A percentile compares a stretch with the other conserved stretches of the same genome.
phyloP scores from a whole-genome alignment of 768 basidiomycete species.

The Psilocybe subaeruginosa region DNA sequence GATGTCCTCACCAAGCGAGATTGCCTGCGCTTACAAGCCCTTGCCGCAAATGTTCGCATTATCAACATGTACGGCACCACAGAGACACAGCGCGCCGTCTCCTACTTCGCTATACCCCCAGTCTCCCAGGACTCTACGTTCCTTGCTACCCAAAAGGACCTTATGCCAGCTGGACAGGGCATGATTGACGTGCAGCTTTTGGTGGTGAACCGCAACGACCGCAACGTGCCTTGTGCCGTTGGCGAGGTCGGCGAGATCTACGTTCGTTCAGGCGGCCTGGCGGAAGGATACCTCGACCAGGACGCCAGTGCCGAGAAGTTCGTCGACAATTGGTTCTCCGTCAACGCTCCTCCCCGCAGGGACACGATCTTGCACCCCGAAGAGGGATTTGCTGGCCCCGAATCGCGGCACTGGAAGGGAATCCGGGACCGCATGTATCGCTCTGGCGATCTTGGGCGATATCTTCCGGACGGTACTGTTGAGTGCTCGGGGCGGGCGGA shows the following conservation, averaged over 20 bases:
- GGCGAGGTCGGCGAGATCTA: conserved; percentile 99
- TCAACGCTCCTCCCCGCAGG: conserved; percentile 44
- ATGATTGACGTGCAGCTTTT: conserved; percentile 98
- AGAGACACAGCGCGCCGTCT: conserved; percentile 98
- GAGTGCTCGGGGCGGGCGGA: conserved; percentile 98
- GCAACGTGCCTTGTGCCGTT: conserved; percentile 84
- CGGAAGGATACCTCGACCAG: conserved; percentile 90
- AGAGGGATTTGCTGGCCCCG: conserved; percentile 61
- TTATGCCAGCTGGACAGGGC: conserved; percentile 96
- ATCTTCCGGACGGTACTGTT: conserved; percentile 88
- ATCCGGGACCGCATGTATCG: conserved; percentile 97
- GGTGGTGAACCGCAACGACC: conserved; percentile 90
- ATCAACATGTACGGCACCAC: conserved; percentile 99
- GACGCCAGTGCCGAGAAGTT: conserved; percentile 90
- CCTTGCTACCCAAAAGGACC: conserved; percentile 92
- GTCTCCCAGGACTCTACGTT: conserved; percentile 86
- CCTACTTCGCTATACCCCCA: conserved; percentile 92
- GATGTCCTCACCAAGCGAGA: conserved; percentile 98
- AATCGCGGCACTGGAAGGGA: conserved; percentile 89
- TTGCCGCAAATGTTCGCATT: conserved; percentile 91
- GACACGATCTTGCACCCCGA: conserved; percentile 77
- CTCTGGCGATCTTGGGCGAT: conserved; percentile 95
- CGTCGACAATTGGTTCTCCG: conserved; percentile 90
- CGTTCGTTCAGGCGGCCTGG: conserved; percentile 93
- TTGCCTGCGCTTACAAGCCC: conserved; percentile 89